Evolutionary conservation across 2,329 filamentous ascomycete genomes (phyloP).

Genomic region (Hypoxylon sp.): DNA sequence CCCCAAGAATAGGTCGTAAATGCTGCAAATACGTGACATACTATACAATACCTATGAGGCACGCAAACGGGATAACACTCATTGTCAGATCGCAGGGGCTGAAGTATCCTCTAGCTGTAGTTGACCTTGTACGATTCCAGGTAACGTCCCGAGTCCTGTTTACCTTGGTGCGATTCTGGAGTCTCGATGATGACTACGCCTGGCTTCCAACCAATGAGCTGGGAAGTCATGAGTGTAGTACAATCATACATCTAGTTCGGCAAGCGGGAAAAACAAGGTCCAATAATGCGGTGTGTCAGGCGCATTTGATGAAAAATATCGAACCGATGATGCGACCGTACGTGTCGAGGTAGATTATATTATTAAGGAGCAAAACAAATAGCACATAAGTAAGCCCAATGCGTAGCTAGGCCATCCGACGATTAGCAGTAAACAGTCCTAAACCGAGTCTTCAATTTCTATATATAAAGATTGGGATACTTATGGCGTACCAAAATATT

Average conservation of each 20-base stretch:
- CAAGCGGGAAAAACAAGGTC: background rate
- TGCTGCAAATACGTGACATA: background rate
- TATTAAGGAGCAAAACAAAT: background rate
- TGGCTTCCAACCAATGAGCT: background rate
- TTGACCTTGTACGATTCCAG: background rate
- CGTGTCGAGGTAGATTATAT: background rate
- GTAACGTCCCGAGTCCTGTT: background rate
- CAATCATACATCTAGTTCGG: background rate
- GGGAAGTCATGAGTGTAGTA: background rate
- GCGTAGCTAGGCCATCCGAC: background rate
- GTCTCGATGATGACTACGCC: background rate
- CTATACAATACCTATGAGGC: background rate
- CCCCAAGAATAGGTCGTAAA: too few relatives aligned
- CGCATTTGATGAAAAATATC: too few relatives aligned
- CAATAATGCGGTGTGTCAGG: background rate
- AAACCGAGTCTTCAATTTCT: slow-evolving; percentile 6
- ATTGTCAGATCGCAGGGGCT: background rate
- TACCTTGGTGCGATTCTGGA: background rate
- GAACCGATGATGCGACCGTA: too few relatives aligned
- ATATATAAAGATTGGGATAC: slow-evolving; percentile 10
- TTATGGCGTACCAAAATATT: slow-evolving; percentile 1
- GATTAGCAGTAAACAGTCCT: background rate
- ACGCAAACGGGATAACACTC: background rate
- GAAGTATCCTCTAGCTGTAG: background rate
- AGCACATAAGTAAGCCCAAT: background rate